phyloP scores from a whole-genome alignment of 2,329 filamentous ascomycete species.

The Juglanconis juglandina region DNA sequence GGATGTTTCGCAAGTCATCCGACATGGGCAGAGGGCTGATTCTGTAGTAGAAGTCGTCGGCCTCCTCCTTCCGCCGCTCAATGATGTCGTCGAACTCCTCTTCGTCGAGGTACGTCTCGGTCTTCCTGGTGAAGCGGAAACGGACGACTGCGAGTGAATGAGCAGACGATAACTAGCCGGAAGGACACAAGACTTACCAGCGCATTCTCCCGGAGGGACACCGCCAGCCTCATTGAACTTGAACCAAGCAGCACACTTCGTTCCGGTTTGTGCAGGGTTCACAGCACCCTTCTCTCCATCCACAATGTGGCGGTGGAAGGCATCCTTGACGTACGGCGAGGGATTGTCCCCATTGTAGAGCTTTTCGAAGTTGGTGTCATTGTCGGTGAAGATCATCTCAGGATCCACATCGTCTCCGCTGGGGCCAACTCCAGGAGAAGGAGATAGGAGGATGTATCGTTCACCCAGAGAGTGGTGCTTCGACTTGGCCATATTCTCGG shows the following conservation, averaged over 20 bases:
- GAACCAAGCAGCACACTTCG: slow-evolving; percentile 90
- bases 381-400: slow-evolving; percentile 86
- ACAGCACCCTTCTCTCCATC: slow-evolving; percentile 74
- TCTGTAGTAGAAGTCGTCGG: slow-evolving; percentile 92
- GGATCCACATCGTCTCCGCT: slow-evolving; percentile 82
- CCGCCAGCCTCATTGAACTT: slow-evolving; percentile 86
- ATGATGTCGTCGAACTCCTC: slow-evolving; percentile 89
- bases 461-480: slow-evolving; percentile 78
- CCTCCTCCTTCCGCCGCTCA: slow-evolving; percentile 80
- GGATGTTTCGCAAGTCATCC: slow-evolving; percentile 90
- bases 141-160: slow-evolving; percentile 64
- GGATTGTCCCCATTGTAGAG: slow-evolving; percentile 78
- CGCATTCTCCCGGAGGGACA: slow-evolving; percentile 85
- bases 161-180: slow-evolving; percentile 24
- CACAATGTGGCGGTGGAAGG: slow-evolving; percentile 85
- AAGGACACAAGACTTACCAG: slow-evolving; percentile 62
- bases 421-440: slow-evolving; percentile 79
- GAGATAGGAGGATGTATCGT: slow-evolving; percentile 79
- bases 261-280: slow-evolving; percentile 76
- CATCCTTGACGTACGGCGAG: slow-evolving; percentile 87
- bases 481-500: slow-evolving; percentile 69
- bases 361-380: slow-evolving; percentile 81
- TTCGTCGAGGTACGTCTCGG: slow-evolving; percentile 80
- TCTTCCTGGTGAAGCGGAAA: slow-evolving; percentile 77
- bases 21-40: slow-evolving; percentile 91